These are phyloP conservation scores for Nakazawaea ernobii DNA, from an alignment of 805 yeast species.

Conservation along the genomic window DNA sequence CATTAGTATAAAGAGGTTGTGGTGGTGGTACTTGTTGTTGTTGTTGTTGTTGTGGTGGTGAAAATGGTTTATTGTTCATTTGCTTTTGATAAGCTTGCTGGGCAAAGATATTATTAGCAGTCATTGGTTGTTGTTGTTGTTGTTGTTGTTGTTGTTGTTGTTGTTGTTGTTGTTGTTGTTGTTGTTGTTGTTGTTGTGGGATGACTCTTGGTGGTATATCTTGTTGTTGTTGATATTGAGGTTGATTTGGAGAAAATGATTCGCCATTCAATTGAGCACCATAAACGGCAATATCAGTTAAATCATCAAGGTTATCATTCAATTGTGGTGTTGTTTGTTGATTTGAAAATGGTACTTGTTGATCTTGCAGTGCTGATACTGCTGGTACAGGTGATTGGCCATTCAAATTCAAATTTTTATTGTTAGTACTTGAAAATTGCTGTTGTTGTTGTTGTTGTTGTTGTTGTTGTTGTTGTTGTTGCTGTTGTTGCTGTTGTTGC, in stretches of 20 bases:
- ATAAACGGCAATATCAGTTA: conserved; percentile 13
- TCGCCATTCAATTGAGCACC: conserved; percentile 14
- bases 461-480: conserved; percentile 12
- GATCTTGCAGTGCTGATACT: not conserved
- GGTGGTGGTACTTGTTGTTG: conserved; percentile 24
- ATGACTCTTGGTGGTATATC: not conserved
- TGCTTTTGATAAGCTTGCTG: conserved; percentile 9
- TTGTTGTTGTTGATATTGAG: conserved; percentile 1
- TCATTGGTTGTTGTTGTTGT: conserved; percentile 1
- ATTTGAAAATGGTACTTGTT: not conserved
- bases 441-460: conserved; percentile 17
- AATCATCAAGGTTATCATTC: conserved; percentile 10
- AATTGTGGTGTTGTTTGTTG: conserved; percentile 6
- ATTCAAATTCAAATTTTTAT: not conserved
- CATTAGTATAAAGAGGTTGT: conserved; percentile 18
- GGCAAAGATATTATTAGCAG: conserved; percentile 9
- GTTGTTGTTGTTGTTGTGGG: not conserved
- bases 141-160: conserved; percentile 3
- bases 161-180: conserved; percentile 1
- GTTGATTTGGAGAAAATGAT: conserved; percentile 2
- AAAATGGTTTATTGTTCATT: not conserved
- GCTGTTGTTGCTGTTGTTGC: conserved; percentile 10
- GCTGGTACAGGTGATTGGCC: conserved; percentile 1
- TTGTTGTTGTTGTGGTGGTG: conserved; percentile 10
- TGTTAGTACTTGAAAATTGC: conserved; percentile 13